Evolutionary conservation across 2,329 filamentous ascomycete genomes (phyloP).

Genomic region (Aureobasidium sp.): DNA sequence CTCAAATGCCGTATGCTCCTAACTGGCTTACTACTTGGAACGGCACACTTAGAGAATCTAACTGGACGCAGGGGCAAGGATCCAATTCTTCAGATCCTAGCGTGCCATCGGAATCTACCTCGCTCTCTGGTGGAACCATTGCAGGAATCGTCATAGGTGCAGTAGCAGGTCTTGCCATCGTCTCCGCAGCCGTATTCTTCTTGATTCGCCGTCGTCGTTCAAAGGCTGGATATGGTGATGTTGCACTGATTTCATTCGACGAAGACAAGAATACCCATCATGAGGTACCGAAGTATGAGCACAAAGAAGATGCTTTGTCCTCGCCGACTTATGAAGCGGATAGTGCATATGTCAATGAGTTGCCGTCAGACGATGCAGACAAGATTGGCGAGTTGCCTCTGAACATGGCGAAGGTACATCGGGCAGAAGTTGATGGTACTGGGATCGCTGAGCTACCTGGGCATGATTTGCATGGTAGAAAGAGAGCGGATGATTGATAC

Average conservation of each 20-base stretch:
- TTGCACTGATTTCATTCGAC: neutral
- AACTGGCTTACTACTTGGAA: neutral
- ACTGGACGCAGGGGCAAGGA: too few relatives aligned
- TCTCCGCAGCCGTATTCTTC: neutral
- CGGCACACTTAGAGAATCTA: neutral
- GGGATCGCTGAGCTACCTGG: constrained; percentile 1
- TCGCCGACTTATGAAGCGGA: neutral
- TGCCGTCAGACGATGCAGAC: neutral
- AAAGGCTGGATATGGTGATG: neutral
- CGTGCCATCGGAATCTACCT: neutral
- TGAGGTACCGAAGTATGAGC: neutral
- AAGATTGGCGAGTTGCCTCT: neutral
- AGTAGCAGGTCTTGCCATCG: neutral
- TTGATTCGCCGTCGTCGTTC: neutral
- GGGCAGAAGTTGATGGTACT: neutral
- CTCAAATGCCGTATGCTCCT: neutral
- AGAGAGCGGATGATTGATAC: too few relatives aligned
- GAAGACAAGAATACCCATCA: neutral
- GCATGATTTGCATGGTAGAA: neutral
- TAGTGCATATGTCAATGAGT: neutral
- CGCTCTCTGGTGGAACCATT: neutral
- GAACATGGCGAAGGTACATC: neutral
- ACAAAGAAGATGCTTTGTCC: neutral
- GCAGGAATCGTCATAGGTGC: constrained; percentile 1
- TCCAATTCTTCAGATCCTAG: too few relatives aligned